Conservation (phyloP, 148 eudicot genomes). For the Vaccinium vitisidaea region DNA sequence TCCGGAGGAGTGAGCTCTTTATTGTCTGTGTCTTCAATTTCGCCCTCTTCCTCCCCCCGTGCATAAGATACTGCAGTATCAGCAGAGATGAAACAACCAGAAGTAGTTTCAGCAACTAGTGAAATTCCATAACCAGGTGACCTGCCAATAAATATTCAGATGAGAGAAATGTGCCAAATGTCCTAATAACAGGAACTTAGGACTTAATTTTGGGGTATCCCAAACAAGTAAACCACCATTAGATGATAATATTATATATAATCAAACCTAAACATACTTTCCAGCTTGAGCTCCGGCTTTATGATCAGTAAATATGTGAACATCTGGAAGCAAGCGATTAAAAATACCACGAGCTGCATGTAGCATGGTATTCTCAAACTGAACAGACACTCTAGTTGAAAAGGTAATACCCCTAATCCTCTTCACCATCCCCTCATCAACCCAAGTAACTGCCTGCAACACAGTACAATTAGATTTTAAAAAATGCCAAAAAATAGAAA, state of each 20-base stretch:
- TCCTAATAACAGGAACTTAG: background rate
- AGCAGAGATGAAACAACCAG: slow-evolving; percentile 79
- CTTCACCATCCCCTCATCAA: slow-evolving; percentile 88
- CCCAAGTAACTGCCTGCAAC: slow-evolving; percentile 76
- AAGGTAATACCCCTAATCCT: slow-evolving; percentile 81
- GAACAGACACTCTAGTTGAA: slow-evolving; percentile 69
- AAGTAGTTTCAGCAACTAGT: slow-evolving; percentile 77
- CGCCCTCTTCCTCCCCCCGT: slow-evolving; percentile 44
- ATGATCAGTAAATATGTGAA: slow-evolving; percentile 80
- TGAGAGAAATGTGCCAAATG: background rate
- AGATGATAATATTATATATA: background rate
- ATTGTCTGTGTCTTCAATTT: slow-evolving; percentile 49
- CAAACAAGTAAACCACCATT: background rate
- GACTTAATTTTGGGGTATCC: slow-evolving; percentile 4
- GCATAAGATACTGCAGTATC: slow-evolving; percentile 72
- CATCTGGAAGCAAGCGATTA: slow-evolving; percentile 81
- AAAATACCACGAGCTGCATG: slow-evolving; percentile 89
- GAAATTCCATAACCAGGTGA: slow-evolving; percentile 95
- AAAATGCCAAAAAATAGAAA: background rate
- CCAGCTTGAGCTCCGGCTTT: slow-evolving; percentile 75
- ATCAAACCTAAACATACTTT: slow-evolving; percentile 56
- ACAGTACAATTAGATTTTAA: background rate
- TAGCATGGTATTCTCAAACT: slow-evolving; percentile 73
- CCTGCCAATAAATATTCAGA: slow-evolving; percentile 36
- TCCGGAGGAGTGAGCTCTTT: slow-evolving; percentile 52